Evolutionary conservation across 1,284 basidiomycete species (phyloP).

Genomic region (Ceratobasidium sp.): DNA sequence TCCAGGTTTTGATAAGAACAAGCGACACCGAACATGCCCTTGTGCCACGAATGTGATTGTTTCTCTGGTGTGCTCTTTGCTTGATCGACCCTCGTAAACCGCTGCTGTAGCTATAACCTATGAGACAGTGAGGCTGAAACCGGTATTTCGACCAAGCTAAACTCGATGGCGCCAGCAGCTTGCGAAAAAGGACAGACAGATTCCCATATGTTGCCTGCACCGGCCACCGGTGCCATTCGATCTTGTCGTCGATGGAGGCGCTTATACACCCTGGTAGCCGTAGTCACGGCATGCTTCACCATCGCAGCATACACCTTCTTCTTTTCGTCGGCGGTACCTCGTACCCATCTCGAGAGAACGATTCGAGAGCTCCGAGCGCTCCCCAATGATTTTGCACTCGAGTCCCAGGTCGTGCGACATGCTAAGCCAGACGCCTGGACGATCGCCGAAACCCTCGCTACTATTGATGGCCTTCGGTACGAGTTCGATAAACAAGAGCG

Average conservation of each 20-base stretch:
- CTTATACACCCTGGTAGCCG: conserved; percentile 5
- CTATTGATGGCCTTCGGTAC: conserved; percentile 6
- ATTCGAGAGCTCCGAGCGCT: conserved; percentile 13
- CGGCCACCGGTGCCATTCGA: not conserved
- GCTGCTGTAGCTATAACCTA: not conserved
- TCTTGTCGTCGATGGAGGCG: conserved; percentile 18
- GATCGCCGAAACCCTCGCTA: conserved; percentile 11
- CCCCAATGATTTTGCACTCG: conserved; percentile 29
- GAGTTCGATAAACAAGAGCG: conserved; percentile 35
- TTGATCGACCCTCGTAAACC: no score
- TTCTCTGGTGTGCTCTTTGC: not conserved
- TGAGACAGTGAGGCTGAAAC: not conserved
- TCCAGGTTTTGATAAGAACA: conserved; percentile 15
- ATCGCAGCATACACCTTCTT: conserved; percentile 25
- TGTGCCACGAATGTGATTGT: not conserved
- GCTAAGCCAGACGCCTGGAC: not conserved
- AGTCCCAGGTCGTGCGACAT: not conserved
- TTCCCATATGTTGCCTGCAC: conserved; percentile 5
- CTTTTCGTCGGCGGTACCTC: not conserved
- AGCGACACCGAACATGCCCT: not conserved
- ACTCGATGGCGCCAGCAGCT: not conserved
- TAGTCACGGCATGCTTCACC: conserved; percentile 7
- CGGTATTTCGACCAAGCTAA: not conserved
- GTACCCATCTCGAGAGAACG: conserved; percentile 1
- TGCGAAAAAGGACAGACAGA: not conserved